A percentile compares a stretch with the other conserved stretches of the same genome.
These are phyloP conservation scores for Arabis hirsuta DNA, from an alignment of 345 rosid species.

Conservation along the genomic window DNA sequence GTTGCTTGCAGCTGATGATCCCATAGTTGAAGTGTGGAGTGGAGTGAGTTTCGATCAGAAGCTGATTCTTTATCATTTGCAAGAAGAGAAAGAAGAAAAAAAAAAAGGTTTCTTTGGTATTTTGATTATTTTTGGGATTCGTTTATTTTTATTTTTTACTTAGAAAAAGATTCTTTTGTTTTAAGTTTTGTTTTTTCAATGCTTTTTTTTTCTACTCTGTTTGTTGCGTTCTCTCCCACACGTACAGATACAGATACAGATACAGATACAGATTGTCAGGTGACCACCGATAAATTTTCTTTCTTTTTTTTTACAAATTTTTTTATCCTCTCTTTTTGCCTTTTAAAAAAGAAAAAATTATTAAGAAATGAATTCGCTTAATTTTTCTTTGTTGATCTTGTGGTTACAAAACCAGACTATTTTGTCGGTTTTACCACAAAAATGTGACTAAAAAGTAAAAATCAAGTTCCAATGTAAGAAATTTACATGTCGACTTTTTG, in stretches of 20 bases:
- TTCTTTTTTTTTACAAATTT: neutral
- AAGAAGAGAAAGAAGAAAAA: constrained; percentile 1
- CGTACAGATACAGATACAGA: constrained; percentile 30
- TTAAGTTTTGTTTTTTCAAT: constrained; percentile 10
- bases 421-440: no score
- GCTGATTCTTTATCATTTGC: constrained; percentile 43
- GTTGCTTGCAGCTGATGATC: constrained; percentile 53
- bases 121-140: constrained; percentile 28
- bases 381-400: no score
- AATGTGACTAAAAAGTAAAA: no score
- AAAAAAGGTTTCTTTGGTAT: neutral
- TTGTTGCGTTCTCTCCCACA: constrained; percentile 40
- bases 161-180: constrained; percentile 10
- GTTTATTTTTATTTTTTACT: neutral
- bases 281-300: constrained; percentile 30
- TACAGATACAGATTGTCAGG: constrained; percentile 29
- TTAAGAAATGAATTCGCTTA: no score
- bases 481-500: no score
- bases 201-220: constrained; percentile 14
- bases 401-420: no score
- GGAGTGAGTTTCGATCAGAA: constrained; percentile 26
- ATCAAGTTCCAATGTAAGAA: no score
- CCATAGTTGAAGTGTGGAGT: constrained; percentile 25
- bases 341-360: no score
- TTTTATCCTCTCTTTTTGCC: neutral